Conservation (phyloP, 306 rosid species). For the Lathyrus aphaca region DNA sequence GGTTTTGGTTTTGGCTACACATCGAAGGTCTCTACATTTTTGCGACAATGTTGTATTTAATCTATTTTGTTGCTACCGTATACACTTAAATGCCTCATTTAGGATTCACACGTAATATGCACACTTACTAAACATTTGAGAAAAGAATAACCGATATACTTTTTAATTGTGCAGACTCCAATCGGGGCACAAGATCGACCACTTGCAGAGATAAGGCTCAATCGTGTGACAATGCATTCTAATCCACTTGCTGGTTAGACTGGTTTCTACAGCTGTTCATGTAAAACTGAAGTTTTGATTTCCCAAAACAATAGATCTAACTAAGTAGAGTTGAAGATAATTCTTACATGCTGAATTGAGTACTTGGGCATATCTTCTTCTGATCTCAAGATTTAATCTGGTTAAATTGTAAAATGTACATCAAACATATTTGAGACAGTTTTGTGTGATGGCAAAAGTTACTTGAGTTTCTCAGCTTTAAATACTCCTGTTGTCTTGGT, state of each 20-base stretch:
- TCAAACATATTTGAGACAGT: neutral
- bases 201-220: constrained; percentile 92
- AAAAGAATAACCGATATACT: neutral
- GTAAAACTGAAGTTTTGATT: constrained; percentile 6
- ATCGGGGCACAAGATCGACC: constrained; percentile 91
- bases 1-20: neutral
- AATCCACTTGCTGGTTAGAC: constrained; percentile 83
- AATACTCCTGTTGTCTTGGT: constrained; percentile 1
- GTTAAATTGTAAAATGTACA: constrained; percentile 29
- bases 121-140: neutral
- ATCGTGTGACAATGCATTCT: constrained; percentile 84
- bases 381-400: constrained; percentile 38
- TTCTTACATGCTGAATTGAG: constrained; percentile 29
- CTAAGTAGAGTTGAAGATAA: constrained; percentile 4
- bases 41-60: neutral
- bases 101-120: neutral
- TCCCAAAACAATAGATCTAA: constrained; percentile 15
- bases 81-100: neutral
- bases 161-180: constrained; percentile 72
- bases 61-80: neutral
- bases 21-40: neutral
- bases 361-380: neutral
- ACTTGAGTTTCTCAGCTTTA: neutral
- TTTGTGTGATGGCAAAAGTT: neutral
- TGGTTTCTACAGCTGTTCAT: neutral